phyloP scores from a whole-genome alignment of 2,329 filamentous ascomycete genomes.

The Pseudopithomyces maydicus region DNA sequence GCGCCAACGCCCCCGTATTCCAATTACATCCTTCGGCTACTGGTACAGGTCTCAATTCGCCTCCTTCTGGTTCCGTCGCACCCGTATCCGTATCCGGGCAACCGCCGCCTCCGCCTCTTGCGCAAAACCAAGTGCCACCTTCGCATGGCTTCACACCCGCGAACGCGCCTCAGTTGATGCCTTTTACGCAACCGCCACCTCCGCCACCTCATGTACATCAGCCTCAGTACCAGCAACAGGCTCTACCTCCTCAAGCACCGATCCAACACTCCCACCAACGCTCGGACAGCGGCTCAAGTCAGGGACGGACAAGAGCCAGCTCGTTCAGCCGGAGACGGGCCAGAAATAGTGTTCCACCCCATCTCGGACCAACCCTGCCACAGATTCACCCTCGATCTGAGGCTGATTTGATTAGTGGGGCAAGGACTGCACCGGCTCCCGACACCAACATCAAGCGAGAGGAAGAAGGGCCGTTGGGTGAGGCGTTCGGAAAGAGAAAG shows the following conservation, averaged over 20 bases:
- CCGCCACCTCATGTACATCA: slow-evolving; percentile 24
- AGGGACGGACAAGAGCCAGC: slow-evolving; percentile 37
- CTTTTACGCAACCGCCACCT: slow-evolving; percentile 5
- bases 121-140: slow-evolving; percentile 9
- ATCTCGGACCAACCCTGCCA: slow-evolving; percentile 38
- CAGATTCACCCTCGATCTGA: slow-evolving; percentile 40
- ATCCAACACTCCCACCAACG: slow-evolving; percentile 40
- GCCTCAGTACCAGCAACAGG: slow-evolving; percentile 29
- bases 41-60: slow-evolving; percentile 39
- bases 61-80: slow-evolving; percentile 29
- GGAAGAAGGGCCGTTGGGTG: slow-evolving; percentile 31
- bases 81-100: slow-evolving; percentile 22
- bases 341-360: slow-evolving; percentile 44
- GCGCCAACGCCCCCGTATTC: slow-evolving; percentile 89
- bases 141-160: slow-evolving; percentile 45
- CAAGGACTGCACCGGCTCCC: slow-evolving; percentile 40
- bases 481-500: slow-evolving; percentile 38
- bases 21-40: slow-evolving; percentile 53
- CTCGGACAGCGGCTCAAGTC: slow-evolving; percentile 38
- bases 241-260: slow-evolving; percentile 28
- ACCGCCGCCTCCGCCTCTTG: slow-evolving; percentile 6
- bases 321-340: slow-evolving; percentile 42
- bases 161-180: slow-evolving; percentile 44
- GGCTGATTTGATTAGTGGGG: slow-evolving; percentile 40
- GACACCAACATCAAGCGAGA: slow-evolving; percentile 38